A percentile compares a stretch with the other conserved stretches of the same genome.
These are phyloP conservation scores for Pseudocercospora fuligena DNA, from an alignment of 2,329 filamentous ascomycete genomes.

Conservation along the genomic window DNA sequence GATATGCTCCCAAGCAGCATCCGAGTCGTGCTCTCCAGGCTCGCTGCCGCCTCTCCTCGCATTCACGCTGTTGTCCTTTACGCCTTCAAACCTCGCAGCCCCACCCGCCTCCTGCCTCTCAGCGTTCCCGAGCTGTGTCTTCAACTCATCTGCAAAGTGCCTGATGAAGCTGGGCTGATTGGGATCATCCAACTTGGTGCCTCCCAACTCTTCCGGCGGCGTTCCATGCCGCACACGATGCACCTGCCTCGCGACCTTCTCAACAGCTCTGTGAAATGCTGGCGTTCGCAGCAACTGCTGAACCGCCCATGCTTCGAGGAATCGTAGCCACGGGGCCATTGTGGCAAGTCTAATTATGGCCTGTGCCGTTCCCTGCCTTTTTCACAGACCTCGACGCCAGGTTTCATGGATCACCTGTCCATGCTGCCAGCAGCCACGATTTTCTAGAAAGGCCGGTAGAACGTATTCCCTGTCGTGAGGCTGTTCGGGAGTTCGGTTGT, in stretches of 20 bases:
- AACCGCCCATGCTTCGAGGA: slow-evolving; percentile 46
- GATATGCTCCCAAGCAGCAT: slow-evolving; percentile 20
- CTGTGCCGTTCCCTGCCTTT: not conserved
- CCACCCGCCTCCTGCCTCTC: slow-evolving; percentile 31
- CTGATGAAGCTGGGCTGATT: slow-evolving; percentile 48
- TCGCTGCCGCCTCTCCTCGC: slow-evolving; percentile 20
- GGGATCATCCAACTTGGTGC: slow-evolving; percentile 50
- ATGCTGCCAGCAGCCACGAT: not conserved
- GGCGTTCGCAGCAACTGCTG: slow-evolving; percentile 58
- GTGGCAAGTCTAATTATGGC: not conserved
- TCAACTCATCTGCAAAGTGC: slow-evolving; percentile 60
- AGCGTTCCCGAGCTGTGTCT: slow-evolving; percentile 37
- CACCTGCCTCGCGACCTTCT: slow-evolving; percentile 55
- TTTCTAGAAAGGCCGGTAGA: not conserved
- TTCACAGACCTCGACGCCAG: not conserved
- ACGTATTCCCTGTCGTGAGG: not conserved
- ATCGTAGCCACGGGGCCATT: slow-evolving; percentile 44
- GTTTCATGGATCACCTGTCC: not conserved
- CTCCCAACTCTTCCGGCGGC: slow-evolving; percentile 56
- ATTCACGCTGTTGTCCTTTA: slow-evolving; percentile 30
- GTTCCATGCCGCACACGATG: slow-evolving; percentile 52
- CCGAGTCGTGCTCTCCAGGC: slow-evolving; percentile 15
- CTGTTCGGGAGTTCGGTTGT: not conserved
- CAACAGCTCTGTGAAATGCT: slow-evolving; percentile 59
- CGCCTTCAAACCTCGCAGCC: slow-evolving; percentile 22